These are phyloP conservation scores for Eimeria maxima DNA, from an alignment of 169 alveolate genomes.

Conservation along the genomic window DNA sequence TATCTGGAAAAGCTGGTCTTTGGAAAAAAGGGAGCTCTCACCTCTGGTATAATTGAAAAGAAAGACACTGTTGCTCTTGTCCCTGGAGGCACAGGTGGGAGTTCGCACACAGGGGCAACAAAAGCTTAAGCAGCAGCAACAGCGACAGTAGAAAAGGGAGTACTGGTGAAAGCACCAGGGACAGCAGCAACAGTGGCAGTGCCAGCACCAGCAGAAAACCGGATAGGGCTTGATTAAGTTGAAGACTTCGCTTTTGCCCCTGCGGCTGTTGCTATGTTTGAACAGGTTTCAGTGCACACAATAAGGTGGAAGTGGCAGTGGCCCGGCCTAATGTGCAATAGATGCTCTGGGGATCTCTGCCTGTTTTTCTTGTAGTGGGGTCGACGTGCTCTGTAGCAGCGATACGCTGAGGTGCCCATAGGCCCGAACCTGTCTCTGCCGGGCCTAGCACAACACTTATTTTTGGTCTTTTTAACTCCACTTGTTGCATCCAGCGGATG, in stretches of 20 bases:
- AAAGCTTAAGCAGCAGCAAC: background rate
- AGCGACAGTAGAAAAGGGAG: background rate
- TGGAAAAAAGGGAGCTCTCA: conserved; percentile 66
- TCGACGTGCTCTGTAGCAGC: background rate
- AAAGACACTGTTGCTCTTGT: conserved; percentile 53
- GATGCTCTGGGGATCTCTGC: background rate
- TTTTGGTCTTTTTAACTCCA: background rate
- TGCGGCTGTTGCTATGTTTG: background rate
- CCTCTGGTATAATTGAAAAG: conserved; percentile 48
- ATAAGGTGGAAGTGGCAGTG: conserved; percentile 64
- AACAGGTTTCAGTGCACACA: conserved; percentile 69
- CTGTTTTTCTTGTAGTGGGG: background rate
- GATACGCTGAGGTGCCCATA: background rate
- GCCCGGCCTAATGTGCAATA: conserved; percentile 72
- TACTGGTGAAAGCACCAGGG: background rate
- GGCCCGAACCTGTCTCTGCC: background rate
- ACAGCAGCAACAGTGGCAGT: background rate
- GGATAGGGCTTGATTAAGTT: background rate
- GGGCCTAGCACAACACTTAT: background rate
- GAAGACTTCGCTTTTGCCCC: background rate
- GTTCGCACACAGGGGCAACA: background rate
- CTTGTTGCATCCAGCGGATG: background rate
- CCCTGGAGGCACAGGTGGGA: conserved; percentile 73
- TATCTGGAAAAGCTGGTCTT: conserved; percentile 62
- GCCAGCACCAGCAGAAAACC: background rate